These are phyloP conservation scores for Aspergillus oerlinghausenensis DNA, from an alignment of 2,329 filamentous ascomycete genomes.

Conservation along the genomic window DNA sequence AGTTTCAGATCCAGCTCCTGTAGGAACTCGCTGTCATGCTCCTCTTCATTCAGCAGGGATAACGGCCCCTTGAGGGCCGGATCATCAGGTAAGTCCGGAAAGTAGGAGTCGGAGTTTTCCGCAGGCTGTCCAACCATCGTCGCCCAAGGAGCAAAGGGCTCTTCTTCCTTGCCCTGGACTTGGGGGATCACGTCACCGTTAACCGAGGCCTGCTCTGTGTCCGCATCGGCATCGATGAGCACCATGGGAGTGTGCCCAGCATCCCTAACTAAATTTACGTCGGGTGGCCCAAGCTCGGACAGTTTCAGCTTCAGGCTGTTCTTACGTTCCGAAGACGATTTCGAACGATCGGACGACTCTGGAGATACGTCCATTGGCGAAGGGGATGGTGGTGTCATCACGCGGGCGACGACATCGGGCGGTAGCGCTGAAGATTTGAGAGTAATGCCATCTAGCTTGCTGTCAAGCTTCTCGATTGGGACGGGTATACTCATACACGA, in stretches of 20 bases:
- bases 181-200: slow-evolving; percentile 12
- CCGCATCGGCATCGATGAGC: slow-evolving; percentile 33
- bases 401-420: slow-evolving; percentile 39
- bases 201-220: slow-evolving; percentile 22
- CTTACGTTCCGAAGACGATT: slow-evolving; percentile 22
- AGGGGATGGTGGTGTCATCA: slow-evolving; percentile 40
- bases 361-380: slow-evolving; percentile 23
- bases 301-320: slow-evolving; percentile 31
- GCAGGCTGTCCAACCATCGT: slow-evolving; percentile 28
- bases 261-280: slow-evolving; percentile 37
- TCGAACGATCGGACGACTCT: slow-evolving; percentile 21
- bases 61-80: slow-evolving; percentile 41
- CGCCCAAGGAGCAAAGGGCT: slow-evolving; percentile 29
- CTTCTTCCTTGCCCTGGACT: slow-evolving; percentile 17
- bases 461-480: slow-evolving; percentile 45
- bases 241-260: slow-evolving; percentile 45
- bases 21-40: slow-evolving; percentile 39
- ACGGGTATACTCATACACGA: slow-evolving; percentile 35
- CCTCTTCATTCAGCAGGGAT: slow-evolving; percentile 39
- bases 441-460: slow-evolving; percentile 44
- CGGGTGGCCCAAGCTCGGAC: slow-evolving; percentile 35
- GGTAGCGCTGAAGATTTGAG: slow-evolving; percentile 43
- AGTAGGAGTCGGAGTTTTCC: slow-evolving; percentile 40
- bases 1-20: slow-evolving; percentile 42
- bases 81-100: slow-evolving; percentile 39